These are phyloP conservation scores for Neoboletus brunneissimus DNA, from an alignment of 768 basidiomycete genomes.

Conservation along the genomic window DNA sequence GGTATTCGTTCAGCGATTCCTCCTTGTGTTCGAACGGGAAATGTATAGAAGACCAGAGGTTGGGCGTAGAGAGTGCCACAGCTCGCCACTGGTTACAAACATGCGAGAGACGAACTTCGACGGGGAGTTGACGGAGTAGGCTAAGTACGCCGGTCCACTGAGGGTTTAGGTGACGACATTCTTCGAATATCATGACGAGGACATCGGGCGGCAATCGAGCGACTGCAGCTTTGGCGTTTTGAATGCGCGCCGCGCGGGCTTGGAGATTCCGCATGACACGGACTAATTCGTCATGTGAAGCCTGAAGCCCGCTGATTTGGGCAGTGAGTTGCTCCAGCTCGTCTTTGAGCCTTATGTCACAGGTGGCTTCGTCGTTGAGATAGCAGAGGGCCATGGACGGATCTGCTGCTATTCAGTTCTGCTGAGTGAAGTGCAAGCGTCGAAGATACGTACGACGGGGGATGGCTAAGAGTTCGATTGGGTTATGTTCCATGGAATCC, in stretches of 20 bases:
- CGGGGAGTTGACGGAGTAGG: conserved; percentile 32
- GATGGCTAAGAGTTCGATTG: conserved; percentile 18
- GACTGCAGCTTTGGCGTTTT: conserved; percentile 28
- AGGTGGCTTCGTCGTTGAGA: conserved; percentile 17
- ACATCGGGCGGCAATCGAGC: conserved; percentile 32
- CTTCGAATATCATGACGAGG: conserved; percentile 33
- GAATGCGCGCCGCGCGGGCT: conserved; percentile 31
- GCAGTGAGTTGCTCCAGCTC: conserved; percentile 27
- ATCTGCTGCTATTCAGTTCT: conserved; percentile 3
- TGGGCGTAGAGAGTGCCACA: conserved; percentile 34
- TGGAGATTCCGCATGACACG: conserved; percentile 27
- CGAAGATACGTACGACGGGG: conserved; percentile 20
- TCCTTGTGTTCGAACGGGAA: conserved; percentile 31
- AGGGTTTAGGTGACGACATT: conserved; percentile 30
- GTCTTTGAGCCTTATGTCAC: conserved; percentile 9
- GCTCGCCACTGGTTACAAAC: conserved; percentile 35
- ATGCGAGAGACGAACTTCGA: conserved; percentile 35
- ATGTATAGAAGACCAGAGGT: conserved; percentile 35
- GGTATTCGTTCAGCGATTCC: conserved; percentile 31
- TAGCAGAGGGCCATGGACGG: conserved; percentile 26
- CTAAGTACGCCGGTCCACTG: conserved; percentile 34
- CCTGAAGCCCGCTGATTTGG: conserved; percentile 27
- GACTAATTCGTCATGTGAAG: conserved; percentile 29
- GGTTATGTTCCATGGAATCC: conserved; percentile 20
- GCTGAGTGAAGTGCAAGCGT: conserved; percentile 4